A percentile compares a stretch with the other conserved stretches of the same genome.
These are phyloP conservation scores for Trichocladium antarcticum DNA, from an alignment of 495 filamentous ascomycete genomes.

Conservation along the genomic window DNA sequence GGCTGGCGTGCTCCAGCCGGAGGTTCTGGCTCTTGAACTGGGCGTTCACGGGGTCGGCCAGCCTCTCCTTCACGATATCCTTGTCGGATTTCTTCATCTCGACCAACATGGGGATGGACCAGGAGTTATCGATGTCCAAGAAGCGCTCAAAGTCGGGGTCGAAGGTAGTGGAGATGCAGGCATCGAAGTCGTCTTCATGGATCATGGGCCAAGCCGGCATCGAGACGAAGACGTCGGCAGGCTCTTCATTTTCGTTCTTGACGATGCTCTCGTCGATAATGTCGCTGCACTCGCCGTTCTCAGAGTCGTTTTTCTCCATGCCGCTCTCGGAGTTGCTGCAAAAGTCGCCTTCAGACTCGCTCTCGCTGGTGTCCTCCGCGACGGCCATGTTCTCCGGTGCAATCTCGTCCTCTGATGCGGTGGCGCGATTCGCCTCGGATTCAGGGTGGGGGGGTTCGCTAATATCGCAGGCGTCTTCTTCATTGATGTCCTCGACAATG, in stretches of 20 bases:
- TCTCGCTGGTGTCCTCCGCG: too few relatives aligned
- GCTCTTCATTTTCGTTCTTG: not conserved
- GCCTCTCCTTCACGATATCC: not conserved
- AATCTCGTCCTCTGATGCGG: too few relatives aligned
- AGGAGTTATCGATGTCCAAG: not conserved
- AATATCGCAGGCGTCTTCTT: too few relatives aligned
- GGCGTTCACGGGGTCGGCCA: not conserved
- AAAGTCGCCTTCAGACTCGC: too few relatives aligned
- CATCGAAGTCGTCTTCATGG: slow-evolving; percentile 11
- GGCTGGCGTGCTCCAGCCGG: not conserved
- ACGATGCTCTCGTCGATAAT: not conserved
- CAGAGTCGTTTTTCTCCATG: too few relatives aligned
- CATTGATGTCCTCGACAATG: too few relatives aligned
- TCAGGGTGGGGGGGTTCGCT: too few relatives aligned
- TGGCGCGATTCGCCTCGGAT: too few relatives aligned
- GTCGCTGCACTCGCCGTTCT: not conserved
- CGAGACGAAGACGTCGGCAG: not conserved
- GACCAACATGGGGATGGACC: slow-evolving; percentile 1
- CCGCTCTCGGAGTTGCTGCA: too few relatives aligned
- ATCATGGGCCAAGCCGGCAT: not conserved
- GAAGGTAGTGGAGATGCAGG: not conserved
- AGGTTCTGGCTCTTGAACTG: not conserved
- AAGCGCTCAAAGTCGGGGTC: not conserved
- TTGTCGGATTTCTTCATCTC: not conserved
- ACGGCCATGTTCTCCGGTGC: too few relatives aligned